Evolutionary conservation across 306 rosid genomes (phyloP).

Genomic region (Boehmeria nivea): DNA sequence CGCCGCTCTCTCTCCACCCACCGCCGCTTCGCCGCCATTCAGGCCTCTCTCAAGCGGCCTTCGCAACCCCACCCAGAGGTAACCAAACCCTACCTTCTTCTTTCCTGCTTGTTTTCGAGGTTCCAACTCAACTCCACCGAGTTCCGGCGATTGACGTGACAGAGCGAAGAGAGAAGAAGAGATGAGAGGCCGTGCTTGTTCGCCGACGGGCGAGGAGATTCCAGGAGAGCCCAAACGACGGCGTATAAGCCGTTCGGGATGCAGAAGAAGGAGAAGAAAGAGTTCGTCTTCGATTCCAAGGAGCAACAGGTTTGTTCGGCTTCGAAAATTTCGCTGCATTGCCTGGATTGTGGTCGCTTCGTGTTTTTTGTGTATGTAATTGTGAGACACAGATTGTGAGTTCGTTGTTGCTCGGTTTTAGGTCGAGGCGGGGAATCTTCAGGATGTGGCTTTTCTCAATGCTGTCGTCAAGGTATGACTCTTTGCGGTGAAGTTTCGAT

Average conservation of each 20-base stretch:
- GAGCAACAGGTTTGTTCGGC: conserved; percentile 55
- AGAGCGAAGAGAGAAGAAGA: conserved; percentile 10
- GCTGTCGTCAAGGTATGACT: conserved; percentile 93
- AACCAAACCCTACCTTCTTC: neutral
- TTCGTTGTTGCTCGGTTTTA: conserved; percentile 34
- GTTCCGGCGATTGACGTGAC: too few species aligned
- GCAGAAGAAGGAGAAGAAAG: conserved; percentile 55
- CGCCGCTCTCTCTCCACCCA: conserved; percentile 33
- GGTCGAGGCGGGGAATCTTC: conserved; percentile 62
- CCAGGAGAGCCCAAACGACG: conserved; percentile 28
- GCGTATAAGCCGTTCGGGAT: conserved; percentile 52
- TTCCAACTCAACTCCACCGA: neutral
- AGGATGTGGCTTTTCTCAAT: conserved; percentile 69
- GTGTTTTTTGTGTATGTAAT: neutral
- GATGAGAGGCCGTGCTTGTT: conserved; percentile 28
- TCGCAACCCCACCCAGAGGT: conserved; percentile 26
- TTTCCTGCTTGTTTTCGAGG: neutral
- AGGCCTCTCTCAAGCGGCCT: conserved; percentile 19
- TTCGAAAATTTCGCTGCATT: neutral
- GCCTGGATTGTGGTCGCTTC: too few species aligned
- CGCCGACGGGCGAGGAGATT: conserved; percentile 29
- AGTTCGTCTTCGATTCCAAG: conserved; percentile 37
- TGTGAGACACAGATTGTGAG: neutral
- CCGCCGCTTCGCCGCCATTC: conserved; percentile 21
- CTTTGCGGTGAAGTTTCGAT: neutral